Conservation (phyloP, 2,329 filamentous ascomycete genomes). For the Juglanconis sp. region DNA sequence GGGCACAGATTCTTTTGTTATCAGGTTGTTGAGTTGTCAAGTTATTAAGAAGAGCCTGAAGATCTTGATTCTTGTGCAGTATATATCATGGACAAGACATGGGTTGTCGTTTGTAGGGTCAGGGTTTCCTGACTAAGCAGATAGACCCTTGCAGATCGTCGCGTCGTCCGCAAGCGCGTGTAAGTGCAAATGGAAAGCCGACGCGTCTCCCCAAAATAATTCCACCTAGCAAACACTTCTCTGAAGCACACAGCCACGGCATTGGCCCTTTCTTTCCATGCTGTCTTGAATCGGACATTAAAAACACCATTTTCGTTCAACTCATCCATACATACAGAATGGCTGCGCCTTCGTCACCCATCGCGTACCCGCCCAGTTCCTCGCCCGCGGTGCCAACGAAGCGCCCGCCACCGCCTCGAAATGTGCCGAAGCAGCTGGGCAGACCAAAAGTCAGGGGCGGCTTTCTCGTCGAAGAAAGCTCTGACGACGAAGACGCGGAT, state of each 20-base stretch:
- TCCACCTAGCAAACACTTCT: not conserved
- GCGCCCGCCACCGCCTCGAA: slow-evolving; percentile 31
- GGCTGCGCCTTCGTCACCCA: slow-evolving; percentile 25
- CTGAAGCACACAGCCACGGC: not conserved
- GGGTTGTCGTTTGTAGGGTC: slow-evolving; percentile 5
- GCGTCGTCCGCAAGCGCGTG: not conserved
- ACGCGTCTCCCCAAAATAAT: not conserved
- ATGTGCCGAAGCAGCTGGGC: slow-evolving; percentile 25
- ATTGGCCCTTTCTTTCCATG: not conserved
- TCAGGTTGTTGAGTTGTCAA: no score
- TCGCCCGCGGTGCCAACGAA: slow-evolving; percentile 32
- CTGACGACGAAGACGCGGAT: slow-evolving; percentile 33
- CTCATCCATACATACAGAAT: slow-evolving; percentile 13
- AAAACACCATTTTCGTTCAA: not conserved
- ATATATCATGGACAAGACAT: not conserved
- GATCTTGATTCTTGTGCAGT: no score
- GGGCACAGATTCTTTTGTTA: no score
- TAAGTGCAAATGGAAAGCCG: not conserved
- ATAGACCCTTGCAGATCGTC: not conserved
- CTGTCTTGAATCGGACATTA: not conserved
- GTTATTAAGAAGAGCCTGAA: no score
- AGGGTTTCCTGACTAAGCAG: slow-evolving; percentile 1
- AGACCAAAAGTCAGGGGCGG: slow-evolving; percentile 37
- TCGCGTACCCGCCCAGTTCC: slow-evolving; percentile 25
- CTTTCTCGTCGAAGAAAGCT: slow-evolving; percentile 43